Conservation (phyloP, 2,329 filamentous ascomycete species). For the Epichloe elymi region DNA sequence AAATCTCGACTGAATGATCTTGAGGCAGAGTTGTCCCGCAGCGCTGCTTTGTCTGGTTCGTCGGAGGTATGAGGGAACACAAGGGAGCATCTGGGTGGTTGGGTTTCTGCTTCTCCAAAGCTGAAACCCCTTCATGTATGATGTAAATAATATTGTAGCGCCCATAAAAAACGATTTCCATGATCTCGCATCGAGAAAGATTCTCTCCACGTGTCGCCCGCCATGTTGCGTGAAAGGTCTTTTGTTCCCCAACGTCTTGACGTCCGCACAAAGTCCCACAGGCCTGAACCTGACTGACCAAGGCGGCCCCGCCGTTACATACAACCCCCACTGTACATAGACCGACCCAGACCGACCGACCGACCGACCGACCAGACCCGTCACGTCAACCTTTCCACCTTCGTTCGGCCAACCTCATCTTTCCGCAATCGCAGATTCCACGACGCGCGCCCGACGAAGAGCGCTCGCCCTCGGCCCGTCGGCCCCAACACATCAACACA, state of each 20-base stretch:
- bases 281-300: not conserved
- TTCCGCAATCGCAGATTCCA: not conserved
- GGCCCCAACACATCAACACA: not conserved
- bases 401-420: not conserved
- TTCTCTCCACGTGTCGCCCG: no score
- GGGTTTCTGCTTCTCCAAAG: not conserved
- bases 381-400: not conserved
- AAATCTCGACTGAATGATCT: conserved; percentile 14
- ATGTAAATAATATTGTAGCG: not conserved
- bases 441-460: not conserved
- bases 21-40: conserved; percentile 6
- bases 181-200: no score
- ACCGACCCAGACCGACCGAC: no score
- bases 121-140: not conserved
- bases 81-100: not conserved
- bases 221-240: no score
- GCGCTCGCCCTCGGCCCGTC: not conserved
- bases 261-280: no score
- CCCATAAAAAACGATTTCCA: not conserved
- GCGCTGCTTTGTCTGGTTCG: not conserved
- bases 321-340: no score
- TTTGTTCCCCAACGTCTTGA: no score
- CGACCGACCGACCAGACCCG: no score
- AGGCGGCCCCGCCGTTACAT: no score
- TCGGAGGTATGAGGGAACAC: not conserved